phyloP scores from a whole-genome alignment of 1,139 yeast genomes.

The Geotrichum histeridarum region DNA sequence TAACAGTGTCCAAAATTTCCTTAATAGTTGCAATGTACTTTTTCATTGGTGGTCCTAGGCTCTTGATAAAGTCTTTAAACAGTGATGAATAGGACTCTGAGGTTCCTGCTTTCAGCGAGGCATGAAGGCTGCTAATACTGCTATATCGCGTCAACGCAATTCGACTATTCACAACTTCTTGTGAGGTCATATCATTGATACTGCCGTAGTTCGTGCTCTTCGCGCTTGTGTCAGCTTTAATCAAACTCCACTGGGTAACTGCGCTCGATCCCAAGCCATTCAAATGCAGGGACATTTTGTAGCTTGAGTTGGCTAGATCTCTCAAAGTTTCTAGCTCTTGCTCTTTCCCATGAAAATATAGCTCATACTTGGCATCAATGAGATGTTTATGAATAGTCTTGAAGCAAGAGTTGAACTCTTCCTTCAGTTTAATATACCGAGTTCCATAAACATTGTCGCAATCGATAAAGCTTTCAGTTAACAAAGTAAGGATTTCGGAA shows the following conservation, averaged over 20 bases:
- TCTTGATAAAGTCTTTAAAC: not conserved
- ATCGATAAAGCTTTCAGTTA: constrained; percentile 51
- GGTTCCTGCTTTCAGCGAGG: not conserved
- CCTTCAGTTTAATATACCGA: constrained; percentile 40
- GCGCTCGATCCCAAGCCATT: constrained; percentile 67
- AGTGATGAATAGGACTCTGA: not conserved
- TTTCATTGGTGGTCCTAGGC: constrained; percentile 36
- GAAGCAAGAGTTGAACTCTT: constrained; percentile 43
- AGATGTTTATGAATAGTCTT: constrained; percentile 42
- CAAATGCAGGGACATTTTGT: constrained; percentile 52
- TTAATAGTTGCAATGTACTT: constrained; percentile 54
- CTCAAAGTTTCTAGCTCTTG: constrained; percentile 46
- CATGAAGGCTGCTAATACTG: not conserved
- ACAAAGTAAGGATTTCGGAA: constrained; percentile 48
- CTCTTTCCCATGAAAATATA: constrained; percentile 51
- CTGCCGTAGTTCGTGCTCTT: not conserved
- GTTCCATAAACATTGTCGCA: constrained; percentile 46
- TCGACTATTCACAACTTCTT: not conserved
- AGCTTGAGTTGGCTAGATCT: constrained; percentile 49
- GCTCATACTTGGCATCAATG: constrained; percentile 61
- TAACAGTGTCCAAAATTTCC: constrained; percentile 55
- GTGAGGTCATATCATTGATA: not conserved
- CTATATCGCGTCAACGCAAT: not conserved
- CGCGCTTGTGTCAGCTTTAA: not conserved
- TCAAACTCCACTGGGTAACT: constrained; percentile 56